Evolutionary conservation across 805 yeast species (phyloP), one percentile per base, ranked within the genome.

Genomic region (Saccharomycopsis sp.): DNA sequence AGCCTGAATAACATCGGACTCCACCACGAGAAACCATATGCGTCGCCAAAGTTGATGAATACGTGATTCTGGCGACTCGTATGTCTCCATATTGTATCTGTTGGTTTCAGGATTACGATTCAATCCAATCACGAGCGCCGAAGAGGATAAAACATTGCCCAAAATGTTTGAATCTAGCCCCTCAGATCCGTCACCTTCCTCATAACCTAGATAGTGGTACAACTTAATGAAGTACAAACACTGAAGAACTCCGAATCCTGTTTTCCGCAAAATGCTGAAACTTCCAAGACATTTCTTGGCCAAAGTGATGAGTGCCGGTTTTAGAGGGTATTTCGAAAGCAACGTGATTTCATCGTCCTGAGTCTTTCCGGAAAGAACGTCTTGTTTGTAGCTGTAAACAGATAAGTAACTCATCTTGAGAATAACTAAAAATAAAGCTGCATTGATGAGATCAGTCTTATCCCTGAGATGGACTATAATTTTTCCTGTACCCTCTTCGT

Each of bases 131-230:
- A 76, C 67, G 44, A 70, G 64, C 0, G 79, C 80, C 68, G 75
- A 73, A 47, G 74, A 73, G 5, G 70, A 58, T 5, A 76, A 59
- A 40, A 75, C 61, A 1, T 76, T 77, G 40, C 67, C 70, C 51
- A 68, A 70, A 2, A 75, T 68, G 37, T 66, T 68, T 1, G 79
- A 72, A 57, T 75, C 77, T n/a, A 74, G 69, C 7, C 75, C 76
- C 50, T 74, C 76, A 2, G 69, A 65, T 3, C 80, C 80, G 62
- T 80, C 83, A 24, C 81, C 79, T 63, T 78, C 80, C 63, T 79
- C 82, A 2, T 79, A 81, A 0, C 80, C 71, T 60, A 69, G 63
- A 34, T 64, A 68, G 61, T 69, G 76, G 67, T 80, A 80, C 41
- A 70, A 62, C 58, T 79, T 68, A 37, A 72, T 64, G 47, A 72